Base-by-base conservation (phyloP, 164 flowering plant genomes). In the Platanus orientalis region DNA sequence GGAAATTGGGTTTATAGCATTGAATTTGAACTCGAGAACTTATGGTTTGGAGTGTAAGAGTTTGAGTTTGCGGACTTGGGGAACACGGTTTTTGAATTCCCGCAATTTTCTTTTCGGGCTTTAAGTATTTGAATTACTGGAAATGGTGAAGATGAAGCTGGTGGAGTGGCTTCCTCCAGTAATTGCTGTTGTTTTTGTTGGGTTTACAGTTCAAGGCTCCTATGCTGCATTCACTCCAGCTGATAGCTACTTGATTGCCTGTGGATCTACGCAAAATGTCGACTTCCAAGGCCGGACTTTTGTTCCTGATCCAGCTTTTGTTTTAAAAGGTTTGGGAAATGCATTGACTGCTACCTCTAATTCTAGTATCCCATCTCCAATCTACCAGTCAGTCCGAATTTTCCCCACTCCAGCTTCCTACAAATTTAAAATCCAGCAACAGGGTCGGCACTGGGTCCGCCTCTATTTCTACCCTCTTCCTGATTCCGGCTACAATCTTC, bases 361-460 rank as follows among this genome's bases (percentile, higher is more conserved):
- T 70, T 77, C 89, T 24, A 76, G 64, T 72, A 79, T 61, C 27
- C 89, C 85, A 9, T 79, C 80, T 50, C 80, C 96, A 3, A 67
- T 91, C 26, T 80, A 76, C 55, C 84, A 77, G 62, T 75, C 90
- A 39, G 85, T 81, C 29, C 64, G 96, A 55, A 58, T 91, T 67
- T 91, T 91, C 70, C 60, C 78, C 7, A 62, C 51, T 54, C 60
- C 69, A 24, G 71, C 78, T 36, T 79, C 88, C 21, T 91, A 85
- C 68, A 72, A 75, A 60, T 91, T 91, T 54, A 61, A 80, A 24
- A 85, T 91, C 51, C 23, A 64, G 69, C 69, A 74, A 65, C 36
- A 72, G 61, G 97, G 96, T 10, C 73, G 90, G 47, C 90, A 88
- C 60, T 88, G 89, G 92, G 42, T 86, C 63, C 83, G 92, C 4